Evolutionary conservation across 2,329 filamentous ascomycete genomes (phyloP), one percentile per base, ranked within the genome.

Genomic region (Coniella lustricola): DNA sequence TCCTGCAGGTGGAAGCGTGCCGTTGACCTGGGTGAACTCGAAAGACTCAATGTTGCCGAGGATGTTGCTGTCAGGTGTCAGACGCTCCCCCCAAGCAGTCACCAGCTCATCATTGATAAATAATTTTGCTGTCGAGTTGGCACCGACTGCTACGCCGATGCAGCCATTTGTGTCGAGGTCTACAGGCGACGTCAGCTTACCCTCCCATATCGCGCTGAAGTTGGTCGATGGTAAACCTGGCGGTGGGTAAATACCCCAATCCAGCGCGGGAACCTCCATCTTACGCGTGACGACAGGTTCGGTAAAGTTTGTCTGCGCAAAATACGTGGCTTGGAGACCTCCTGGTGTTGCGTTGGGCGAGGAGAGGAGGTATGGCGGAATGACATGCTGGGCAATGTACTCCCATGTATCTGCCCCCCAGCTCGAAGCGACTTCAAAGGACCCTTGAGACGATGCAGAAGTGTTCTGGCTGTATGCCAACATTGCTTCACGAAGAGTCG

Each of bases 171-270:
- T 61, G 22, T 65, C 62, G 12, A 44, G 17, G 29, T 53, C 66
- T 12, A 69, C 66, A 1, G 68, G 64, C 0, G 66, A 62, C 14
- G 58, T 54, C 14, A 72, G 45, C 1, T 59, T 55, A 4, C 69
- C 69, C 54, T 71, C 68, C 69, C 69, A 72, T 12, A 64, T 55
- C 0, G 63, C 68, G 46, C 68, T 71, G 54, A 72, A 72, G 51
- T 72, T 72, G 49, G 66, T 72, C 1, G 66, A 71, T 8, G 66
- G 60, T 1, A 71, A 57, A 4, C 64, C 65, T 2, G 65, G 60
- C 0, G 69, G 69, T 10, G 69, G 69, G 44, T 70, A 72, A 22
- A 71, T 52, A 3, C 69, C 68, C 69, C 69, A 72, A 45, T 71
- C 66, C 3, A 68, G 60, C 7, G 65, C 65, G 2, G 69, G 69